Conservation (phyloP, 257 asterid species). For the Plectranthus barbatus region DNA sequence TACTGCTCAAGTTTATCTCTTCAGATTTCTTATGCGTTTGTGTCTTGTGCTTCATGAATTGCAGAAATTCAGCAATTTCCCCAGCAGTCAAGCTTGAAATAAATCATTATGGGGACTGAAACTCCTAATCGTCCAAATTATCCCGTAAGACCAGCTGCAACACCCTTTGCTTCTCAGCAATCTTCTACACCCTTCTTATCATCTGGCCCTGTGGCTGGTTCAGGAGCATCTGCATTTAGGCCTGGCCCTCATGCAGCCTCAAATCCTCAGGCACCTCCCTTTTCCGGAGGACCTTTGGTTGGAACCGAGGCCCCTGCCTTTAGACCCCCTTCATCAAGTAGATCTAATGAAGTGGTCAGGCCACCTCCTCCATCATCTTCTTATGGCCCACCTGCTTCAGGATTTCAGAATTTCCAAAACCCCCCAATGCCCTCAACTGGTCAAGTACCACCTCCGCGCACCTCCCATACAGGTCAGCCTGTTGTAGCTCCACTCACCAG, state of each 20-base stretch:
- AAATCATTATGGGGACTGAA: slow-evolving; percentile 59
- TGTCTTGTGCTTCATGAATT: slow-evolving; percentile 11
- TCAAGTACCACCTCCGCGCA: slow-evolving; percentile 37
- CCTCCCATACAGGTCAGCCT: slow-evolving; percentile 39
- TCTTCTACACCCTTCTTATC: slow-evolving; percentile 47
- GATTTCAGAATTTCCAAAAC: slow-evolving; percentile 48
- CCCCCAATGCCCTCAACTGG: slow-evolving; percentile 40
- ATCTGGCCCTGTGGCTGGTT: slow-evolving; percentile 42
- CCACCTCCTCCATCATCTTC: slow-evolving; percentile 45
- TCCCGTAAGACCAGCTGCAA: slow-evolving; percentile 44
- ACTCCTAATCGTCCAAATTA: slow-evolving; percentile 47
- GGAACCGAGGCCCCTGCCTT: slow-evolving; percentile 36
- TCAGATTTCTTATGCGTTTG: background rate
- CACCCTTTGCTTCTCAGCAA: slow-evolving; percentile 47
- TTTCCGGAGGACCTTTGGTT: slow-evolving; percentile 35
- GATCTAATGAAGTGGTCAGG: slow-evolving; percentile 40
- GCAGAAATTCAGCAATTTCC: slow-evolving; percentile 29
- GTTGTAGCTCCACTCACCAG: slow-evolving; percentile 42
- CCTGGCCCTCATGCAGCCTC: slow-evolving; percentile 30
- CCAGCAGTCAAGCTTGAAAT: slow-evolving; percentile 19
- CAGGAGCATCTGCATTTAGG: slow-evolving; percentile 39
- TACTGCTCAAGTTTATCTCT: background rate
- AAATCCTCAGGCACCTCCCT: slow-evolving; percentile 33
- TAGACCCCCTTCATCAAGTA: slow-evolving; percentile 41
- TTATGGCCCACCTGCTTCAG: slow-evolving; percentile 51